These are phyloP conservation scores for Begonia fuchsioides DNA, from an alignment of 306 rosid species.

Conservation along the genomic window DNA sequence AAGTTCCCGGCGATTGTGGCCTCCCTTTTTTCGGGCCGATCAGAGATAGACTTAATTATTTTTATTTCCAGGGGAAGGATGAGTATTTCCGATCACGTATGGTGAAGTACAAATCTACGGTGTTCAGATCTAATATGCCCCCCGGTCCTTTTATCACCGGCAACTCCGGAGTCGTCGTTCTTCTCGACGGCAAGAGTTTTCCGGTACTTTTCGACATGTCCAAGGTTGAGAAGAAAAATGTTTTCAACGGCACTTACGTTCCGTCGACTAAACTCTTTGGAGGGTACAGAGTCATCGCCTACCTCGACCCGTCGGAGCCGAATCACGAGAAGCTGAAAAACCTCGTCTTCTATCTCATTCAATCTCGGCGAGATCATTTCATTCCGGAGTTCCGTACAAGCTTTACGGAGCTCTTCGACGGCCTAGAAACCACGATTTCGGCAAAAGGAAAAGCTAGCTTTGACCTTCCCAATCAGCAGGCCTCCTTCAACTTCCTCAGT, in stretches of 20 bases:
- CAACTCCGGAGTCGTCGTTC: conserved; percentile 42
- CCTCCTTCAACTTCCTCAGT: conserved; percentile 58
- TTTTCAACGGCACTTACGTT: conserved; percentile 79
- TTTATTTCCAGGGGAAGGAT: conserved; percentile 63
- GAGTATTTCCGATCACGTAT: conserved; percentile 43
- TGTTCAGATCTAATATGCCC: conserved; percentile 76
- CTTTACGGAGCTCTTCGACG: conserved; percentile 37
- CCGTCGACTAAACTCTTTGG: conserved; percentile 75
- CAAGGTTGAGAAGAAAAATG: conserved; percentile 61
- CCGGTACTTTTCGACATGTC: conserved; percentile 58
- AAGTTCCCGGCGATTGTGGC: conserved; percentile 69
- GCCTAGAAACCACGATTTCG: conserved; percentile 34
- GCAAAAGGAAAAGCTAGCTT: conserved; percentile 40
- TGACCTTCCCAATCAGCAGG: conserved; percentile 36
- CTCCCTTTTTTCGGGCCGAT: conserved; percentile 57
- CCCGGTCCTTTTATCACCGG: conserved; percentile 61
- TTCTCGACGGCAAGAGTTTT: conserved; percentile 77
- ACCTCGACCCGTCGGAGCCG: conserved; percentile 83
- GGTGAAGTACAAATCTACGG: conserved; percentile 52
- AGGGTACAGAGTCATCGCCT: conserved; percentile 66
- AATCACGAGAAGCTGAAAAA: conserved; percentile 48
- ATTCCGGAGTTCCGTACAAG: conserved; percentile 51
- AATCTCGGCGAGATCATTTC: conserved; percentile 32
- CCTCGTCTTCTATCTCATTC: conserved; percentile 56
- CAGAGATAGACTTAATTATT: conserved; percentile 54